phyloP scores from a whole-genome alignment of 805 yeast genomes.

The Ogataea pini region DNA sequence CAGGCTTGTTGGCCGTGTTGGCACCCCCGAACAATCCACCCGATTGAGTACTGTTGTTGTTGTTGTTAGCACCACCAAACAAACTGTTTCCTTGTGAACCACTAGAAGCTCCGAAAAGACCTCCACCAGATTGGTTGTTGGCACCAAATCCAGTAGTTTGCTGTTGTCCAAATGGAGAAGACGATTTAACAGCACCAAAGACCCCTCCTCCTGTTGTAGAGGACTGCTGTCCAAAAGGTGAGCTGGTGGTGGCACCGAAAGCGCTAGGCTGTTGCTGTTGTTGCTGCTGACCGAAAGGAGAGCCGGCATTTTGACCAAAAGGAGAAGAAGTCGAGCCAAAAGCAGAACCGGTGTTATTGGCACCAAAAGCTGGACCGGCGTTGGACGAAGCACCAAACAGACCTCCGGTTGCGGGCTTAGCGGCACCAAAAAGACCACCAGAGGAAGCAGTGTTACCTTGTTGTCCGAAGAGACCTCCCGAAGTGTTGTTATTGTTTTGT shows the following conservation, averaged over 20 bases:
- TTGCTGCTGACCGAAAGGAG: constrained; percentile 25
- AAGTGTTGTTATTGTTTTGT: constrained; percentile 27
- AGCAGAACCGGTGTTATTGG: constrained; percentile 35
- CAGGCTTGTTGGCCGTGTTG: constrained; percentile 23
- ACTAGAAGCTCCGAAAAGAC: constrained; percentile 26
- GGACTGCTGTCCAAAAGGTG: constrained; percentile 45
- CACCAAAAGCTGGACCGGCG: constrained; percentile 28
- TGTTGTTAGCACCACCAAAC: constrained; percentile 13
- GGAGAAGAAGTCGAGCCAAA: constrained; percentile 24
- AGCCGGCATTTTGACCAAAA: constrained; percentile 26
- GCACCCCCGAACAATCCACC: constrained; percentile 18
- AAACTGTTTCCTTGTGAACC: constrained; percentile 32
- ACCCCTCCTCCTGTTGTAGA: constrained; percentile 24
- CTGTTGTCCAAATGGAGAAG: constrained; percentile 23
- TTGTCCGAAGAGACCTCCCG: constrained; percentile 27
- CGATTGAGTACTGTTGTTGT: constrained; percentile 1
- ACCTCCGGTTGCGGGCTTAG: constrained; percentile 32
- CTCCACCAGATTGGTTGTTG: constrained; percentile 21
- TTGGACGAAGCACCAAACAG: constrained; percentile 24
- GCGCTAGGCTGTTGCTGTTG: constrained; percentile 4
- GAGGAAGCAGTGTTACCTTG: constrained; percentile 12
- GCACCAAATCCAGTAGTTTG: constrained; percentile 41
- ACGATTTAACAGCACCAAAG: constrained; percentile 31
- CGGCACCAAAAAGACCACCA: constrained; percentile 21
- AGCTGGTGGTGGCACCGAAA: constrained; percentile 13